These are phyloP conservation scores for Capsicum rhomboideum DNA, from an alignment of 257 asterid genomes.

Conservation along the genomic window DNA sequence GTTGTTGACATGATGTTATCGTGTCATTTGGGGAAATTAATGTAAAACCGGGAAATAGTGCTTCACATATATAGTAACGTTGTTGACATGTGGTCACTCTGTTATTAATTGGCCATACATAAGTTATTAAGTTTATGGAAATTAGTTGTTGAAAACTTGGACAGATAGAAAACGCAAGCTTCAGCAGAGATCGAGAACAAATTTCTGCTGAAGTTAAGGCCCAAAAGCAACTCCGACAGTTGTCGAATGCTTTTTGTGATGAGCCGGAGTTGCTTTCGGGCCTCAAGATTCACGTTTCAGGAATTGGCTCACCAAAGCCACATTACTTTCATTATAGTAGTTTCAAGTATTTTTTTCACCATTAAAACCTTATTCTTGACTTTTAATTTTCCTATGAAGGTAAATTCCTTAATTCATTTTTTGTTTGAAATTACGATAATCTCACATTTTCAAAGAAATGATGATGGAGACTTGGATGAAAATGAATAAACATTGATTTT, in stretches of 20 bases:
- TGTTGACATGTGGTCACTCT: background rate
- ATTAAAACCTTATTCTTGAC: too few relatives aligned
- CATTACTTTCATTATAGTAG: too few relatives aligned
- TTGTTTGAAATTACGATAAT: too few relatives aligned
- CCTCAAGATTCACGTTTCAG: slow-evolving; percentile 25
- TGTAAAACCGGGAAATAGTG: background rate
- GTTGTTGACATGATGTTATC: background rate
- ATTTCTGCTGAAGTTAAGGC: too few relatives aligned
- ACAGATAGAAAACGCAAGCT: slow-evolving; percentile 19
- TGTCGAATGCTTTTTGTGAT: too few relatives aligned
- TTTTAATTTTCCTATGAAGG: too few relatives aligned
- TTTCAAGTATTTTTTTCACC: too few relatives aligned
- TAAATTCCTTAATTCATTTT: too few relatives aligned
- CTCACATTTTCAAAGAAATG: slow-evolving; percentile 21
- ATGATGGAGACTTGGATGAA: slow-evolving; percentile 18
- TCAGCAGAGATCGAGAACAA: slow-evolving; percentile 44
- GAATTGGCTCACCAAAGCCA: too few relatives aligned
- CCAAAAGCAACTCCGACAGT: too few relatives aligned
- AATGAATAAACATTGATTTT: slow-evolving; percentile 19
- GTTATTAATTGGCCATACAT: background rate
- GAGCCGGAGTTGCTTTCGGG: slow-evolving; percentile 39
- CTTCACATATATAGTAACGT: too few relatives aligned
- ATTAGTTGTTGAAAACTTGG: slow-evolving; percentile 36
- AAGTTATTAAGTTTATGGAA: too few relatives aligned
- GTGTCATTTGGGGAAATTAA: background rate